Percentiles rank a stretch among this genome's conserved stretches.
Conservation (phyloP, 345 rosid genomes). For the Gynandropsis gynandra region DNA sequence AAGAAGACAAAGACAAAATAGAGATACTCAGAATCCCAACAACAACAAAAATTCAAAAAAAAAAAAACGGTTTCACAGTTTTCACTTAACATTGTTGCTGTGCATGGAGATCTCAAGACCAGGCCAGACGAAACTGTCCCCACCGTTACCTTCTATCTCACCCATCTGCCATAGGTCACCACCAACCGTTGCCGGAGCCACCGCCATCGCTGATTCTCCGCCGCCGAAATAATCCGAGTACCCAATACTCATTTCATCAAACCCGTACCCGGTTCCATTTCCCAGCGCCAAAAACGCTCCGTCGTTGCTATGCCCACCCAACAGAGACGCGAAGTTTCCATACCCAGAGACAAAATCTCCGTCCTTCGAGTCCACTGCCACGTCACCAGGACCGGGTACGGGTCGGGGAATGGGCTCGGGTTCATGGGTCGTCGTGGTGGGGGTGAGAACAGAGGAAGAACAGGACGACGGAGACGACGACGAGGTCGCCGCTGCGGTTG, state of each 20-base stretch:
- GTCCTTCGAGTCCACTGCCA: slow-evolving; percentile 30
- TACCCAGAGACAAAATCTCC: slow-evolving; percentile 19
- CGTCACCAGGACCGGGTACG: neutral
- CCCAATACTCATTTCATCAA: slow-evolving; percentile 61
- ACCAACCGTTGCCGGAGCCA: slow-evolving; percentile 23
- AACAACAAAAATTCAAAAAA: too few relatives aligned
- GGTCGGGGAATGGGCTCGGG: neutral
- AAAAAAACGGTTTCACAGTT: slow-evolving; percentile 9
- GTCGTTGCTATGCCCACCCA: slow-evolving; percentile 49
- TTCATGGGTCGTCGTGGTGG: slow-evolving; percentile 25
- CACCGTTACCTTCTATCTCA: slow-evolving; percentile 39
- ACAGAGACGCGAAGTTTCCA: slow-evolving; percentile 63
- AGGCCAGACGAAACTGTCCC: slow-evolving; percentile 77
- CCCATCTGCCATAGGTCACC: slow-evolving; percentile 60
- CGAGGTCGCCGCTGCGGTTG: slow-evolving; percentile 30
- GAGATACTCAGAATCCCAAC: too few relatives aligned
- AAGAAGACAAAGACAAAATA: too few relatives aligned
- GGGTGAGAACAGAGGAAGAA: neutral
- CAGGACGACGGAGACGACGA: slow-evolving; percentile 34
- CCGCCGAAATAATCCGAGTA: slow-evolving; percentile 21
- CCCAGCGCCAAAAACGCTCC: slow-evolving; percentile 52
- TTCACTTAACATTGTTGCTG: slow-evolving; percentile 57
- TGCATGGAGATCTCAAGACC: slow-evolving; percentile 78
- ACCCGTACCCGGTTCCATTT: slow-evolving; percentile 34
- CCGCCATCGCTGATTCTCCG: slow-evolving; percentile 12